Evolutionary conservation across 345 rosid genomes (phyloP).

Genomic region (Alliaria petiolata): DNA sequence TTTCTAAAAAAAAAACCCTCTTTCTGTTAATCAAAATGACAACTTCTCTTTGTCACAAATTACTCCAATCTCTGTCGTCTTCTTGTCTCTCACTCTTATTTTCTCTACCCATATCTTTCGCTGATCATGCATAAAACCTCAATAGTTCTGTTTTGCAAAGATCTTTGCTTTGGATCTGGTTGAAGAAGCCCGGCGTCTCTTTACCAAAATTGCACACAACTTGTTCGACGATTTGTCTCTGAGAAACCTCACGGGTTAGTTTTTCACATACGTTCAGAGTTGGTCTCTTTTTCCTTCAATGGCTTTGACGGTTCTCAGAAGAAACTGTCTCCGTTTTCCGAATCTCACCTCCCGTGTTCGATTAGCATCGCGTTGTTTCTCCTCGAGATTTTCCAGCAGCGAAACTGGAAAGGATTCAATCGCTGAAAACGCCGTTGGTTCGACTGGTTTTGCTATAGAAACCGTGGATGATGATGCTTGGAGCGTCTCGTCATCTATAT

Average conservation of each 20-base stretch:
- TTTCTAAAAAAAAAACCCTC: constrained; percentile 11
- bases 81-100: neutral
- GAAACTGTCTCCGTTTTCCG: constrained; percentile 11
- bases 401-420: neutral
- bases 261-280: no score
- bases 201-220: constrained; percentile 4
- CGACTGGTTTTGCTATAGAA: constrained; percentile 44
- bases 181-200: neutral
- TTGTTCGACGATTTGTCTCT: constrained; percentile 32
- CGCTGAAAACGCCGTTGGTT: neutral
- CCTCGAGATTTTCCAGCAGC: constrained; percentile 26
- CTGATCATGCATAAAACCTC: neutral
- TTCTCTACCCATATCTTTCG: neutral
- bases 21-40: constrained; percentile 14
- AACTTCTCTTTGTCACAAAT: constrained; percentile 15
- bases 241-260: neutral
- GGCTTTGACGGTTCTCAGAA: constrained; percentile 29
- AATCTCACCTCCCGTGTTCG: constrained; percentile 13
- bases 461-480: constrained; percentile 73
- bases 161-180: neutral
- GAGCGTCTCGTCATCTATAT: constrained; percentile 60
- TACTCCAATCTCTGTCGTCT: neutral
- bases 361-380: constrained; percentile 16
- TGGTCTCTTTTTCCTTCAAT: constrained; percentile 24
- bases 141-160: neutral